Base-by-base conservation (phyloP, 1,284 basidiomycete genomes). In the Violaceomyces palustris region DNA sequence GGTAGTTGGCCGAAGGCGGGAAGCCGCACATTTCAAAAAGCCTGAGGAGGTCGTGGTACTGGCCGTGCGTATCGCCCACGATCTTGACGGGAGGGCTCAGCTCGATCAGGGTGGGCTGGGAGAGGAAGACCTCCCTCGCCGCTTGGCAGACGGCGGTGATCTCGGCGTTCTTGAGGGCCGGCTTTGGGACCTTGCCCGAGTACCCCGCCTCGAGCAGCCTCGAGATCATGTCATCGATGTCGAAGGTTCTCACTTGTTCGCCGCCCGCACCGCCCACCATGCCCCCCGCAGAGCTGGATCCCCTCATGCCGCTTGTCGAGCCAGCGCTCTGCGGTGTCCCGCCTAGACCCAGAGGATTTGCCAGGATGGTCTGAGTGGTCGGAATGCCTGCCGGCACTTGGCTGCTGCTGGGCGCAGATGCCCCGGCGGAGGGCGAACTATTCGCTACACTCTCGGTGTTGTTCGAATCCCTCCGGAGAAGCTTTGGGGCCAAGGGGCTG, bases 11-110 rank as follows among this genome's bases (percentile, higher is more conserved):
- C 8, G 86, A 82, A 3, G 94, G 94, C 18, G 94, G 94, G 76
- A 97, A 99, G 11, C 94, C 94, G 69, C 94, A 97, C 92, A 97
- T 97, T 76, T 98, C 94, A 72, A 99, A 99, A 47, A 99, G 78
- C 42, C 94, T 85, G 65, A 98, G 93, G 68, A 99, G 83, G 78
- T 99, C 94, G 49, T 88, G 90, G 75, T 97, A 99, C 76, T 96
- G 92, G 4, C 94, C 94, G 74, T 99, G 94, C 3, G 97, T 92
- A 75, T 99, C 94, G 23, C 94, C 94, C 12, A 98, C 93, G 59
- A 99, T 97, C 81, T 98, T 99, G 67, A 98, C 94, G 9, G 94
- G 93, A 7, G 94, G 94, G 18, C 87, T 90, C 38, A 99, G 82
- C 76, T 99, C 94, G 72, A 99, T 88, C 51, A 99, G 83, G 1